Evolutionary conservation across 2,329 filamentous ascomycete species (phyloP).

Genomic region (Exophiala spinifera): DNA sequence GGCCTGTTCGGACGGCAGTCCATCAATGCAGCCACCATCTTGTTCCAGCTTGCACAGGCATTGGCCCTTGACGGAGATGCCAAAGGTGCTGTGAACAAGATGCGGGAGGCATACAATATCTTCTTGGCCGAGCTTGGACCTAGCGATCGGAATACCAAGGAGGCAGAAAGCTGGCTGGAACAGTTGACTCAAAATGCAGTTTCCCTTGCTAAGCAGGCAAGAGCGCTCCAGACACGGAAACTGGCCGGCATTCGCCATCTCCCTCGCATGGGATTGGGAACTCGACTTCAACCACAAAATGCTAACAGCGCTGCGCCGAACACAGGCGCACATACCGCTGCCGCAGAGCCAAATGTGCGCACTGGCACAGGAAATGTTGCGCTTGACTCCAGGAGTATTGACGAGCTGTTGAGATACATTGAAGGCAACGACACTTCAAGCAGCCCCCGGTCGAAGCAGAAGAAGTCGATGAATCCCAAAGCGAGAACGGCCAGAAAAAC

Average conservation of each 20-base stretch:
- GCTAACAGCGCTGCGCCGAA: constrained; percentile 48
- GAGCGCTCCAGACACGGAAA: constrained; percentile 74
- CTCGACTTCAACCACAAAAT: constrained; percentile 28
- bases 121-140: constrained; percentile 84
- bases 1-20: constrained; percentile 83
- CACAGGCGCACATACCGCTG: constrained; percentile 35
- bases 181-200: constrained; percentile 95
- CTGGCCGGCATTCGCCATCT: constrained; percentile 63
- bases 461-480: constrained; percentile 30
- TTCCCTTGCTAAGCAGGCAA: constrained; percentile 87
- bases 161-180: constrained; percentile 94
- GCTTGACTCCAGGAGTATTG: constrained; percentile 78
- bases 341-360: constrained; percentile 15
- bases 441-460: constrained; percentile 43
- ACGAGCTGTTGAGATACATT: constrained; percentile 91
- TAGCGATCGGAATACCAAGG: constrained; percentile 95
- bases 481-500: constrained; percentile 23
- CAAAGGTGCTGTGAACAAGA: constrained; percentile 83
- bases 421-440: constrained; percentile 61
- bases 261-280: constrained; percentile 57
- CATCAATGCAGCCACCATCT: constrained; percentile 87
- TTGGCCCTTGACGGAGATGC: constrained; percentile 93
- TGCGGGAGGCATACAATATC: constrained; percentile 96
- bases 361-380: constrained; percentile 37
- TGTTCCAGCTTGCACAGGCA: constrained; percentile 96